Base-by-base conservation (phyloP, 139 green algal species). In the Chlamydomonas schloesseri region DNA sequence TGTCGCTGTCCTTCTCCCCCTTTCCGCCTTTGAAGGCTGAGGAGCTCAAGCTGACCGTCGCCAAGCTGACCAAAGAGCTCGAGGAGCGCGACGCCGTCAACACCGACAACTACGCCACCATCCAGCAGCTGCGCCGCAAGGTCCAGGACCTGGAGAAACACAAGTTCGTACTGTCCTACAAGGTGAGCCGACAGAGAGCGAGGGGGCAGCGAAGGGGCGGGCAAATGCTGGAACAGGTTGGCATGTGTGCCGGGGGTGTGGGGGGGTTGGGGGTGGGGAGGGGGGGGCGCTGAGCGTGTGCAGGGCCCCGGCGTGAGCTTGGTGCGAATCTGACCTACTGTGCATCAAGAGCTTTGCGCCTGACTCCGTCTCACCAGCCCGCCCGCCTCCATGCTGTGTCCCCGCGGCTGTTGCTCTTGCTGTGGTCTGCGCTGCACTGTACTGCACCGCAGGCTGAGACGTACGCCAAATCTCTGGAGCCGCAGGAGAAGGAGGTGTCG, bases 101-200 rank as follows among this genome's bases (percentile, higher is more conserved):
- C 50, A 58, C 81, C 36, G 82, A 92, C 53, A 93, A 93, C 89
- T 94, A 92, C 72, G 50, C 79, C 34, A 94, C 90, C 50, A 89
- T 92, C 11, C 83, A 91, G 70, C 65, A 74, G 34, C 77, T 95
- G 75, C 47, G 92, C 31, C 86, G 82, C 33, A 86, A 85, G 58
- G 67, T 88, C 29, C 89, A 89, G 53, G 92, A 95, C 50, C 88
- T 95, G 53, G 92, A 95, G 76, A 95, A 95, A 72, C 90, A 94
- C 82, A 95, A 94, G 85, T 95, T 90, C 82, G 92, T 95, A 58
- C 71, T 95, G 68, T 77, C 80, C 31, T 90, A 92, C 88, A 92
- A 92, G 88, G 90, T 89, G 60, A 2, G 60, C 2, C 2, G 50
- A 42, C 13, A 53, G 77, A 23, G 5, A 17, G 73, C 0, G 74